These are phyloP conservation scores for Microdochium nivale DNA, from an alignment of 2,329 filamentous ascomycete genomes.

Conservation along the genomic window DNA sequence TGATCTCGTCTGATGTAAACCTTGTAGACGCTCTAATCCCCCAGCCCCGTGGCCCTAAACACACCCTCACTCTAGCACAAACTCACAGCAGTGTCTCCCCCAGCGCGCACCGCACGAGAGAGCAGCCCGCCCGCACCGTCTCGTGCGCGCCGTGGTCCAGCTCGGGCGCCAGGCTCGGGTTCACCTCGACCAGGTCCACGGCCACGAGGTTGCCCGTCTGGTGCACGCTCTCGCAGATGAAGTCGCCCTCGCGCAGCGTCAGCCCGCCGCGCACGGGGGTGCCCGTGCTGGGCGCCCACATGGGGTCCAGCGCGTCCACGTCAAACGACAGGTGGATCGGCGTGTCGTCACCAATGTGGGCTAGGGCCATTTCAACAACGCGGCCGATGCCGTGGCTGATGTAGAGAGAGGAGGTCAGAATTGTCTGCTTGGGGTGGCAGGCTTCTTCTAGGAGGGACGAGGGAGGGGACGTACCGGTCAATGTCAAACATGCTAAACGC, in stretches of 20 bases:
- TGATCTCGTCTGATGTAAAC: too few species aligned
- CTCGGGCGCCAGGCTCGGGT: conserved; percentile 59
- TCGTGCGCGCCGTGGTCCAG: conserved; percentile 61
- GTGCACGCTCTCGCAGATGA: conserved; percentile 84
- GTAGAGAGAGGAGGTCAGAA: not conserved
- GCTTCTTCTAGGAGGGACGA: not conserved
- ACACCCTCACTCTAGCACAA: too few species aligned
- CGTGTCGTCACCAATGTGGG: conserved; percentile 87
- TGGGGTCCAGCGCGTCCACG: conserved; percentile 90
- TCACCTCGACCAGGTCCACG: conserved; percentile 77
- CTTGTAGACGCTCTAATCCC: too few species aligned
- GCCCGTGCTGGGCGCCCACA: conserved; percentile 93
- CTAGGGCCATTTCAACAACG: conserved; percentile 97
- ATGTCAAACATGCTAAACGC: conserved; percentile 99
- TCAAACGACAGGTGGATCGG: conserved; percentile 97
- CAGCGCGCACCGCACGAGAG: conserved; percentile 81
- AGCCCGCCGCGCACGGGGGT: conserved; percentile 90
- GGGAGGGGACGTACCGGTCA: conserved; percentile 55
- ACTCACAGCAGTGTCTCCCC: conserved; percentile 79
- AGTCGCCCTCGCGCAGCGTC: conserved; percentile 92
- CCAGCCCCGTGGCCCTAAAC: too few species aligned
- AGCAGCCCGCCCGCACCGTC: conserved; percentile 85
- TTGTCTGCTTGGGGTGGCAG: too few species aligned
- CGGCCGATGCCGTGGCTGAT: conserved; percentile 80
- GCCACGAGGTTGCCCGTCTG: conserved; percentile 70